phyloP scores from a whole-genome alignment of 2,329 filamentous ascomycete genomes.

The Dactylella cylindrospora region DNA sequence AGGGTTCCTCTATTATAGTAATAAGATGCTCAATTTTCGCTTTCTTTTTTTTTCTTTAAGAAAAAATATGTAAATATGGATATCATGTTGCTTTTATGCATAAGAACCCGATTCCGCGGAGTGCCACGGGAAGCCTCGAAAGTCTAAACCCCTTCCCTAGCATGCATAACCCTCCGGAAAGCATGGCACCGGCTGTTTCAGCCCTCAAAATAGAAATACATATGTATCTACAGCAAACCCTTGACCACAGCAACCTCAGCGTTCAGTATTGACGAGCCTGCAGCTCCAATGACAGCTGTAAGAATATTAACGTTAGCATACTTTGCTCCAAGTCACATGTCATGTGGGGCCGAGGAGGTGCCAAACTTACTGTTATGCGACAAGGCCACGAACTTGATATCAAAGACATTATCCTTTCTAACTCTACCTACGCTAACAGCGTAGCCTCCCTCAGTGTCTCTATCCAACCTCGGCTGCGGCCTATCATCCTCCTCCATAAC shows the following conservation, averaged over 20 bases:
- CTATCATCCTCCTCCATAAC: conserved; percentile 88
- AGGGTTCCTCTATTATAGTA: too few relatives aligned
- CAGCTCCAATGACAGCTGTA: conserved; percentile 82
- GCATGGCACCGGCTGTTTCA: not conserved
- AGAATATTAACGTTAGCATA: conserved; percentile 46
- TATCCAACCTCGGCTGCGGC: conserved; percentile 86
- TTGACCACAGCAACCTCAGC: conserved; percentile 89
- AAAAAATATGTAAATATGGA: conserved; percentile 7
- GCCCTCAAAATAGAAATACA: not conserved
- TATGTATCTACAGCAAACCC: conserved; percentile 66
- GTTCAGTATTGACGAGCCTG: conserved; percentile 93
- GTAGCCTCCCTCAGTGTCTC: conserved; percentile 81
- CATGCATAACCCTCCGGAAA: not conserved
- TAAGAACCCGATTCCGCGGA: conserved; percentile 23
- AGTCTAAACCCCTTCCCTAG: not conserved
- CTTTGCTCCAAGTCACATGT: conserved; percentile 50
- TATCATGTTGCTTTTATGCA: conserved; percentile 27
- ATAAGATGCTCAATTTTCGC: too few relatives aligned
- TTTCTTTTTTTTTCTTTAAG: too few relatives aligned
- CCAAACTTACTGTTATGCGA: conserved; percentile 71
- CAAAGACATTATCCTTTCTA: conserved; percentile 85
- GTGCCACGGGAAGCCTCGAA: conserved; percentile 11
- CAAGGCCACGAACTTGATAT: conserved; percentile 90
- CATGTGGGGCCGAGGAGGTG: not conserved
- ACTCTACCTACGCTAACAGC: conserved; percentile 87